Percentiles rank a stretch among this genome's conserved stretches.
Conservation (phyloP, 495 filamentous ascomycete genomes). For the Massariosphaeria phaeospora region DNA sequence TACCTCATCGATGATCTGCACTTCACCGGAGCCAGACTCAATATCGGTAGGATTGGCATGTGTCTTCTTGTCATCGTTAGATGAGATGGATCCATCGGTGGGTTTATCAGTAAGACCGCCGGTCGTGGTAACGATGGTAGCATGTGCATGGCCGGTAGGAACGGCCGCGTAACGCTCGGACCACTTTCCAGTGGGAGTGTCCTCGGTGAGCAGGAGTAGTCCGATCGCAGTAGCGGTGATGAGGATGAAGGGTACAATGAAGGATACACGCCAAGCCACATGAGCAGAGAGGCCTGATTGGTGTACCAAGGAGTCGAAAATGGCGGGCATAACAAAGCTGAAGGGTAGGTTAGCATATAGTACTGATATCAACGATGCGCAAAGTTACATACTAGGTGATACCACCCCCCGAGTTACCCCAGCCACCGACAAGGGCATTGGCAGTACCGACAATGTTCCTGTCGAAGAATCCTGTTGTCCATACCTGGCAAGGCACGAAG, state of each 20-base stretch:
- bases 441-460: conserved; percentile 91
- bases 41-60: conserved; percentile 37
- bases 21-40: conserved; percentile 44
- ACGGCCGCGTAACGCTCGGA: conserved; percentile 55
- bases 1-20: conserved; percentile 50
- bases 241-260: conserved; percentile 76
- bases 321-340: conserved; percentile 85
- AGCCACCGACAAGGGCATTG: conserved; percentile 79
- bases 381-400: conserved; percentile 52
- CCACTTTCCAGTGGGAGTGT: conserved; percentile 83
- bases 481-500: conserved; percentile 95
- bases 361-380: neutral
- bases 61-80: conserved; percentile 27
- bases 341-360: too few species aligned
- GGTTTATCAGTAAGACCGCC: conserved; percentile 55
- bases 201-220: conserved; percentile 72
- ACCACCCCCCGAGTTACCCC: conserved; percentile 88
- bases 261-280: conserved; percentile 78
- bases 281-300: conserved; percentile 54
- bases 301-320: conserved; percentile 73
- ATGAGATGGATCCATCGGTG: conserved; percentile 39
- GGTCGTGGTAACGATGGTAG: conserved; percentile 48
- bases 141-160: conserved; percentile 14
- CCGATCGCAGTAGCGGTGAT: conserved; percentile 59
- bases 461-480: conserved; percentile 93